Percentiles rank a stretch among this genome's conserved stretches.
Evolutionary conservation across 2,329 filamentous ascomycete genomes (phyloP).

Genomic region (Laburnicola sp.): DNA sequence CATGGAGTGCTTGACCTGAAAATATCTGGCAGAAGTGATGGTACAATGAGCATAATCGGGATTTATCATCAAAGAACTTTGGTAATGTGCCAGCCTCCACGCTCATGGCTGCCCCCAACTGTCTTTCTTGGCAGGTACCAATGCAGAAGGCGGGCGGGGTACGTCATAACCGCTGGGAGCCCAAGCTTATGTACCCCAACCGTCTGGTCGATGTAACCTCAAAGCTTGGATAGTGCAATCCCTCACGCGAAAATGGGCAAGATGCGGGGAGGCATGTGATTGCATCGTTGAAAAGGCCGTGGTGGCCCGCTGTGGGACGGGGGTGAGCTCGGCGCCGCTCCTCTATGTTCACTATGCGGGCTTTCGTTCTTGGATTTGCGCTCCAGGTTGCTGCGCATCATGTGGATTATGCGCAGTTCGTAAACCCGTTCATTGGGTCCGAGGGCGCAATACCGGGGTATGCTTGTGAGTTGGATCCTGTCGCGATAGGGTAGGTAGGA

Average conservation of each 20-base stretch:
- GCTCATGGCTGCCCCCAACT: conserved; percentile 5
- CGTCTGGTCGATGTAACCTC: conserved; percentile 25
- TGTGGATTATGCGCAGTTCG: conserved; percentile 41
- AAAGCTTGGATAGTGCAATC: conserved; percentile 18
- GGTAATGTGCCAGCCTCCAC: too few species aligned
- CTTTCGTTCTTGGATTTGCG: conserved; percentile 2
- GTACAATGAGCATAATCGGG: too few species aligned
- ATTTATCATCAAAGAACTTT: too few species aligned
- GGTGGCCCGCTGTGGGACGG: background rate
- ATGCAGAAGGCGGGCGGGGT: conserved; percentile 19
- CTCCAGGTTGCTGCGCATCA: conserved; percentile 18
- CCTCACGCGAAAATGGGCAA: conserved; percentile 11
- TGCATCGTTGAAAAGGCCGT: background rate
- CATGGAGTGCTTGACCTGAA: too few species aligned
- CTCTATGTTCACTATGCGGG: conserved; percentile 11
- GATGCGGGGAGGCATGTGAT: conserved; percentile 18
- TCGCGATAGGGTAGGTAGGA: background rate
- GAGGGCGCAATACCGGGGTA: conserved; percentile 50
- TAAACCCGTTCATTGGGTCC: conserved; percentile 54
- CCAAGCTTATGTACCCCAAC: conserved; percentile 2
- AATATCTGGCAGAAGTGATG: too few species aligned
- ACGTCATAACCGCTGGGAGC: conserved; percentile 20
- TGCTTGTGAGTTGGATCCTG: conserved; percentile 26
- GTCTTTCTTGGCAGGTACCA: conserved; percentile 25
- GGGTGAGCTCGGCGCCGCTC: background rate